A percentile compares a stretch with the other conserved stretches of the same genome.
These are phyloP conservation scores for Mallotus repandus DNA, from an alignment of 441 rosid genomes.

Conservation along the genomic window DNA sequence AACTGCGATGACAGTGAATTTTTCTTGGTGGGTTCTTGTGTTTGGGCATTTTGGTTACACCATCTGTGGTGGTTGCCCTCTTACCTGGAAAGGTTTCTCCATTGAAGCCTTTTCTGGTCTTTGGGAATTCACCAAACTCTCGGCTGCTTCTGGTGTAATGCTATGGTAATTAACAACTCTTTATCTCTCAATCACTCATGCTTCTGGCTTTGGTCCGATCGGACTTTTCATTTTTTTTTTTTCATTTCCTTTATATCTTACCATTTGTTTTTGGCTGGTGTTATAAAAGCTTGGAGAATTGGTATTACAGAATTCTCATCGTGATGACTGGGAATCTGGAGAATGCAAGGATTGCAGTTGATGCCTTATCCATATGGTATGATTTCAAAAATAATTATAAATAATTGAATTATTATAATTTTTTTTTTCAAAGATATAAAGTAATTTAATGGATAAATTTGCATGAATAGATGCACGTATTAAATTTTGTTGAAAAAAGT, in stretches of 20 bases:
- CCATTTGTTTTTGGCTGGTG: background rate
- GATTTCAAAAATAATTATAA: background rate
- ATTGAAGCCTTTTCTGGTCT: conserved; percentile 73
- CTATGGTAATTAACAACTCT: conserved; percentile 42
- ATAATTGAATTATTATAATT: too few species aligned
- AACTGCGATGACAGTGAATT: conserved; percentile 41
- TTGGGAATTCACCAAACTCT: conserved; percentile 80
- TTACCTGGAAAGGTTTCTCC: conserved; percentile 84
- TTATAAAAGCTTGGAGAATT: conserved; percentile 58
- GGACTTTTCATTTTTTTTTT: background rate
- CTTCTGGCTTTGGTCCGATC: too few species aligned
- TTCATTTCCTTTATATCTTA: background rate
- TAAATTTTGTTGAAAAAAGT: too few species aligned
- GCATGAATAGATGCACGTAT: too few species aligned
- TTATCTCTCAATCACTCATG: background rate
- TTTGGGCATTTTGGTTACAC: conserved; percentile 47
- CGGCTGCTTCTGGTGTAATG: conserved; percentile 89
- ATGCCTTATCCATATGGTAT: conserved; percentile 74
- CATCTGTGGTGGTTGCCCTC: conserved; percentile 72
- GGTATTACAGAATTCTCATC: conserved; percentile 72
- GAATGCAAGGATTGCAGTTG: conserved; percentile 69
- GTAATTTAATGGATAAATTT: too few species aligned
- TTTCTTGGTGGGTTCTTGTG: conserved; percentile 76
- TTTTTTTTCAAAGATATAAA: too few species aligned
- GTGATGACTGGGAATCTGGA: conserved; percentile 72